These are phyloP conservation scores for Cryptococcus sp. DNA, from an alignment of 1,284 basidiomycete species.

Conservation along the genomic window DNA sequence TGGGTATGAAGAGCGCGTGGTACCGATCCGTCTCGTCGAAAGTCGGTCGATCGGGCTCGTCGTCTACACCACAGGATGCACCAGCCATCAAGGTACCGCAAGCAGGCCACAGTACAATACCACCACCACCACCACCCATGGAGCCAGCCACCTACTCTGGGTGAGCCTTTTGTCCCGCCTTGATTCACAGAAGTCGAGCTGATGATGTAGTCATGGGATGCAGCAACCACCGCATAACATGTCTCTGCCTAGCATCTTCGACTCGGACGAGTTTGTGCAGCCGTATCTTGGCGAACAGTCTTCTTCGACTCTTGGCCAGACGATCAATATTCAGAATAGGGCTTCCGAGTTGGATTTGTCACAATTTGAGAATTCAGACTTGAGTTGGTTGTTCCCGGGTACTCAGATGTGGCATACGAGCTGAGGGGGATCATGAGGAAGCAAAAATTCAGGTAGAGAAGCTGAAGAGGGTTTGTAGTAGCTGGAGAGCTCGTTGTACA, in stretches of 20 bases:
- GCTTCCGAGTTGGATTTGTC: constrained; percentile 2
- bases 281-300: not conserved
- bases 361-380: constrained; percentile 1
- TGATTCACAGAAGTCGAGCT: no score
- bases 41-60: not conserved
- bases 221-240: not conserved
- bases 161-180: no score
- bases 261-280: not conserved
- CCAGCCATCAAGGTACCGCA: not conserved
- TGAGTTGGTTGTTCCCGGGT: constrained; percentile 4
- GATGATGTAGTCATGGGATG: no score
- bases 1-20: constrained; percentile 1
- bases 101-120: not conserved
- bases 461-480: no score
- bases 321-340: constrained; percentile 3
- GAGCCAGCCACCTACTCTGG: no score
- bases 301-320: not conserved
- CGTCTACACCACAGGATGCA: not conserved
- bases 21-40: not conserved
- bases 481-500: no score
- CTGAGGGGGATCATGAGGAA: not conserved
- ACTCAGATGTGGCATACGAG: constrained; percentile 2
- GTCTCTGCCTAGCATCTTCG: not conserved
- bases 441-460: not conserved
- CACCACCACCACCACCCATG: no score